phyloP scores from a whole-genome alignment of 768 basidiomycete genomes.

The Naganishia vaughanmartiniae region DNA sequence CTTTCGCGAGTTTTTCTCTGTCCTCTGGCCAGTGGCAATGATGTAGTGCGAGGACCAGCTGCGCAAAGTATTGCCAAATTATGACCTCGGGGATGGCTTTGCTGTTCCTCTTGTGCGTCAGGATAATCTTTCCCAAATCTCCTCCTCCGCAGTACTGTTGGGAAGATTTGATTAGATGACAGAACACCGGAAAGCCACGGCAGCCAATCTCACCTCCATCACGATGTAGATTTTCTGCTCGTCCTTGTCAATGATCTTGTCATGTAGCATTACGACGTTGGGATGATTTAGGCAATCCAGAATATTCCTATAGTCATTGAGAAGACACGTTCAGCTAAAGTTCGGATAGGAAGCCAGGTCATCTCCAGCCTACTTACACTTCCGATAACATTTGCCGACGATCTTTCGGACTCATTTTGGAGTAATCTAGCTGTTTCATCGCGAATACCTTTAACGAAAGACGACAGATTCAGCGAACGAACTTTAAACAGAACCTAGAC shows the following conservation, averaged over 20 bases:
- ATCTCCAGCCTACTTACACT: conserved; percentile 71
- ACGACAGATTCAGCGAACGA: neutral
- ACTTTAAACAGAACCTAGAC: neutral
- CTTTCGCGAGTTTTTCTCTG: conserved; percentile 41
- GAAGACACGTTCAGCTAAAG: neutral
- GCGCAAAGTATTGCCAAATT: conserved; percentile 93
- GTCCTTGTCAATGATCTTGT: conserved; percentile 77
- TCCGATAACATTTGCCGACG: conserved; percentile 95
- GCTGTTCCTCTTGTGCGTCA: conserved; percentile 55
- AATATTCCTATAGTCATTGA: conserved; percentile 67
- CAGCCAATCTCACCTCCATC: conserved; percentile 67
- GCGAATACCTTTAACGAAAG: conserved; percentile 53
- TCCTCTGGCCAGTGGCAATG: conserved; percentile 84
- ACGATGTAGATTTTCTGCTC: conserved; percentile 90
- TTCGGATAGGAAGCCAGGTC: no score
- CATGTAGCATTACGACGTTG: conserved; percentile 71
- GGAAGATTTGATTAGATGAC: neutral
- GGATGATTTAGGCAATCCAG: conserved; percentile 91
- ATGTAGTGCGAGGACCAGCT: conserved; percentile 81
- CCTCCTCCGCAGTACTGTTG: conserved; percentile 84
- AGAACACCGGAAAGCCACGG: neutral
- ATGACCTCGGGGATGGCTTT: conserved; percentile 83
- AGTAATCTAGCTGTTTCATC: conserved; percentile 94
- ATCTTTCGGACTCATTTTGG: conserved; percentile 92
- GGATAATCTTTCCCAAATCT: conserved; percentile 84